Evolutionary conservation across 179 eudicot genomes (phyloP).

Genomic region (Dionaea muscipula): DNA sequence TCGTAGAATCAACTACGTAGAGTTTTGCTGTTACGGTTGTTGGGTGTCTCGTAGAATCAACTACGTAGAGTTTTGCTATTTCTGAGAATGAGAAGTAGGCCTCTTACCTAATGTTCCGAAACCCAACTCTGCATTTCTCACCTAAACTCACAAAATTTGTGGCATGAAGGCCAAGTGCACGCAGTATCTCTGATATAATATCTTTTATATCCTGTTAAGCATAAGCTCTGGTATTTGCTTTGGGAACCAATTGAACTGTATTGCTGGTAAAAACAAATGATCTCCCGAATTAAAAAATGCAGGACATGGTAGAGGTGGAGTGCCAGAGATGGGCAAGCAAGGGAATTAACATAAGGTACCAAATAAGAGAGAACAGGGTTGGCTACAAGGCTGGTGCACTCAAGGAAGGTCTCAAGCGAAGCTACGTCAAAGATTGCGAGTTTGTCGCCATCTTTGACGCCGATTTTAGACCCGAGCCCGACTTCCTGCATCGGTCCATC

Average conservation of each 20-base stretch:
- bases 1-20: too few species aligned
- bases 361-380: slow-evolving; percentile 59
- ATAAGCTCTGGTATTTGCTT: too few species aligned
- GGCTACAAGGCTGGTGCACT: slow-evolving; percentile 88
- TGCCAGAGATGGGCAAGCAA: slow-evolving; percentile 69
- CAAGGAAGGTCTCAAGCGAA: slow-evolving; percentile 61
- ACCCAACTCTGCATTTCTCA: not conserved
- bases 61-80: not conserved
- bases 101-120: not conserved
- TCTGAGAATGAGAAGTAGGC: not conserved
- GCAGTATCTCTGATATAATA: too few species aligned
- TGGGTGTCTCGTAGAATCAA: too few species aligned
- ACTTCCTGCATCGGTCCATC: slow-evolving; percentile 53
- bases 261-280: too few species aligned
- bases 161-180: not conserved
- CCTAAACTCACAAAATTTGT: not conserved
- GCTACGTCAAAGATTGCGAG: slow-evolving; percentile 61
- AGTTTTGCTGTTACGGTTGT: too few species aligned
- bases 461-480: slow-evolving; percentile 70
- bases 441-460: slow-evolving; percentile 67
- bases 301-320: slow-evolving; percentile 75
- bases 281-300: not conserved
- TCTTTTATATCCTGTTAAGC: too few species aligned
- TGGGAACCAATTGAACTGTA: too few species aligned
- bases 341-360: slow-evolving; percentile 55